Conservation (phyloP, 306 rosid genomes). For the Citrullus colocynthis region DNA sequence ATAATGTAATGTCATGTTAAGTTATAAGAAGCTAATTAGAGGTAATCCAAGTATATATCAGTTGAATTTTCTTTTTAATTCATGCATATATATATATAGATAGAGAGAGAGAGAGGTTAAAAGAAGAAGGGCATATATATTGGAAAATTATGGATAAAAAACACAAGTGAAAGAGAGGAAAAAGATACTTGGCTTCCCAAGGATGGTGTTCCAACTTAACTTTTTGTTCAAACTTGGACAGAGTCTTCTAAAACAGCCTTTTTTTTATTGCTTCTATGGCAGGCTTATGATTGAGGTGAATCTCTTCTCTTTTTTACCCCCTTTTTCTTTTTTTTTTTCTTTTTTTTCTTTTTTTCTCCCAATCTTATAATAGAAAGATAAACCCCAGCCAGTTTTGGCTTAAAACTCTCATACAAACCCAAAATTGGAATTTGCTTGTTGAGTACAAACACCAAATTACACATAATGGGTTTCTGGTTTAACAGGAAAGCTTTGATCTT, state of each 20-base stretch:
- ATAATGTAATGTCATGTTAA: too few species aligned
- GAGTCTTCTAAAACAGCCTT: conserved; percentile 13
- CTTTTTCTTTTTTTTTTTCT: not conserved
- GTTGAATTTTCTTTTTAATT: too few species aligned
- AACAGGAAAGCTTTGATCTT: not conserved
- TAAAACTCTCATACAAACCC: not conserved
- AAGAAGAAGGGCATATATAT: not conserved
- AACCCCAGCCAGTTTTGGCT: not conserved
- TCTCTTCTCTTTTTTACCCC: not conserved
- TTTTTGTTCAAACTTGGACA: conserved; percentile 12
- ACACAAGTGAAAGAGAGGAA: not conserved
- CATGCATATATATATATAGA: too few species aligned
- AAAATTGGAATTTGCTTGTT: too few species aligned
- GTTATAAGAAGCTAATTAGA: too few species aligned
- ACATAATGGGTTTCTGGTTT: not conserved
- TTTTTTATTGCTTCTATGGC: conserved; percentile 9
- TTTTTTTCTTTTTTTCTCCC: not conserved
- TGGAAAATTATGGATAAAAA: not conserved
- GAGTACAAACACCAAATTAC: not conserved
- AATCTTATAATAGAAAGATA: not conserved
- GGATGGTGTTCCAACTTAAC: not conserved
- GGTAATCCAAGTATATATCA: too few species aligned
- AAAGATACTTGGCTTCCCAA: conserved; percentile 11
- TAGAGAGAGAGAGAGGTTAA: too few species aligned
- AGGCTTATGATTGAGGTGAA: conserved; percentile 9